Evolutionary conservation across 306 rosid species (phyloP).

Genomic region (Cucumis sativus): DNA sequence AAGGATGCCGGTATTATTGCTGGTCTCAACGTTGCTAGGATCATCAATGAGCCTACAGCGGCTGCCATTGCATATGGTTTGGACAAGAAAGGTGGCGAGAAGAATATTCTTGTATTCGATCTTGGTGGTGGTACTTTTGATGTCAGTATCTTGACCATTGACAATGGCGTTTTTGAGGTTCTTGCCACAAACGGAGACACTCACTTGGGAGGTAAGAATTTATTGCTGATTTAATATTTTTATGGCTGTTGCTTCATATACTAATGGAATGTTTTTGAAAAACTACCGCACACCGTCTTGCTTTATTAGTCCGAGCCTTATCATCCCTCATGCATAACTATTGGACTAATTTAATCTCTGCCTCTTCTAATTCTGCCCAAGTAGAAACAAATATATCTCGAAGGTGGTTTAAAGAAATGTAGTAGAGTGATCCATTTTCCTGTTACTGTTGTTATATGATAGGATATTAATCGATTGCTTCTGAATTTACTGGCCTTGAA

Average conservation of each 20-base stretch:
- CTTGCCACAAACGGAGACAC: constrained; percentile 96
- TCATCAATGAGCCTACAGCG: constrained; percentile 94
- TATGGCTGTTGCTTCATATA: not conserved
- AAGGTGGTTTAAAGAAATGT: not conserved
- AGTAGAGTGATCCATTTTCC: not conserved
- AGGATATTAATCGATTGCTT: not conserved
- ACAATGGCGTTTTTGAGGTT: constrained; percentile 94
- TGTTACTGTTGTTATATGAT: not conserved
- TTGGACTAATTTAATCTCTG: not conserved
- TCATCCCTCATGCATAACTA: not conserved
- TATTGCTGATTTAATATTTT: not conserved
- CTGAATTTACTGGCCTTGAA: not conserved
- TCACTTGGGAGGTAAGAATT: constrained; percentile 82
- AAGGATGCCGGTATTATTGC: constrained; percentile 97
- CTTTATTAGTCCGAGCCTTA: no score
- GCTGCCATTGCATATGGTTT: constrained; percentile 96
- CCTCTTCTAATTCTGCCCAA: no score
- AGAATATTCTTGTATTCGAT: constrained; percentile 94
- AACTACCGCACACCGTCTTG: no score
- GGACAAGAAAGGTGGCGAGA: constrained; percentile 98
- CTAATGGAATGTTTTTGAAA: not conserved
- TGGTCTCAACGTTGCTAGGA: constrained; percentile 93
- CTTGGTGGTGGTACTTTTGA: constrained; percentile 99
- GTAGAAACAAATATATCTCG: not conserved
- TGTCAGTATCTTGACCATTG: constrained; percentile 98